These are phyloP conservation scores for Nakazawaea sp. DNA, from an alignment of 805 yeast genomes.

Conservation along the genomic window DNA sequence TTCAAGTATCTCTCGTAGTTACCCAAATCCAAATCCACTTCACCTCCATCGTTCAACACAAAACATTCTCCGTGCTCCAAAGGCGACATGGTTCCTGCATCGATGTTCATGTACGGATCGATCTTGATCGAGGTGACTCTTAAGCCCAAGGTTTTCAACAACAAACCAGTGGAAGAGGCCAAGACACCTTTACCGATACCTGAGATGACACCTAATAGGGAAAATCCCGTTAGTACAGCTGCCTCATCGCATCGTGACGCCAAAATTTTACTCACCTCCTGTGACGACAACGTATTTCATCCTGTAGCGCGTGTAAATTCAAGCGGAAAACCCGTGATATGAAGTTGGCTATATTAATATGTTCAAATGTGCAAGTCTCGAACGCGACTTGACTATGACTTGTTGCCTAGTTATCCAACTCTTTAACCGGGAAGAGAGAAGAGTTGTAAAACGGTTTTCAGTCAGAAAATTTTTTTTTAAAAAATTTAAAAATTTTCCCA, in stretches of 20 bases:
- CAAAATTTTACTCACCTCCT: constrained; percentile 43
- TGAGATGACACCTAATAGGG: constrained; percentile 70
- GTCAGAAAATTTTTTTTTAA: no score
- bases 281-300: constrained; percentile 99
- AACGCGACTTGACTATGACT: no score
- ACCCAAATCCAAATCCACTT: constrained; percentile 96
- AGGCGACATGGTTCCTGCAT: constrained; percentile 99
- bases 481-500: no score
- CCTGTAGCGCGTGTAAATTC: no score
- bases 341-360: no score
- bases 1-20: constrained; percentile 96
- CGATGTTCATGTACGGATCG: constrained; percentile 98
- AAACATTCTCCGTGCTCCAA: constrained; percentile 99
- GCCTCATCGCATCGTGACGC: background rate
- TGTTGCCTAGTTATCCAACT: no score
- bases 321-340: no score
- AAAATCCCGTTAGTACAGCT: background rate
- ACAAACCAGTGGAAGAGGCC: constrained; percentile 94
- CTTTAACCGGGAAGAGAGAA: no score
- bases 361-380: no score
- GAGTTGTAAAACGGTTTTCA: no score
- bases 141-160: constrained; percentile 87
- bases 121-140: constrained; percentile 96
- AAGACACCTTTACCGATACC: constrained; percentile 99
- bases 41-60: constrained; percentile 98